Percentiles rank a stretch among this genome's conserved stretches.
phyloP scores from a whole-genome alignment of 2,329 filamentous ascomycete species.

The Talaromyces sp. region DNA sequence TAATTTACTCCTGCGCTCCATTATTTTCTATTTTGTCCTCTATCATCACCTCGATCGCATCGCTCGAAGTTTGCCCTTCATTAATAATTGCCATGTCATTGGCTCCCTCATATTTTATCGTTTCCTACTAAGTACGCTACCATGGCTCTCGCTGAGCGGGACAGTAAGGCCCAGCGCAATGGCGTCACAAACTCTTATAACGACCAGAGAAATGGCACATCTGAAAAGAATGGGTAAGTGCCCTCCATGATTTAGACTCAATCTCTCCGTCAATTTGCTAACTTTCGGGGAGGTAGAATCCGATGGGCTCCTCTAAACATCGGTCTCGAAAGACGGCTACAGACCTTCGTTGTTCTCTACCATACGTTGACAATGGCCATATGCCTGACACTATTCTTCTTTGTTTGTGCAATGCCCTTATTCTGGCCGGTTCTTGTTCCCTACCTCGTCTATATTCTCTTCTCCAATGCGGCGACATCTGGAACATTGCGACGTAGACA shows the following conservation, averaged over 20 bases:
- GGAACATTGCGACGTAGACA: constrained; percentile 73
- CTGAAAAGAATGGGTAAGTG: constrained; percentile 11
- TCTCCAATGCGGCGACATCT: constrained; percentile 72
- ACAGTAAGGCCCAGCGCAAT: background rate
- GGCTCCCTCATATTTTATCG: background rate
- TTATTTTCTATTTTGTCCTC: background rate
- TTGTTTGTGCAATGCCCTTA: constrained; percentile 85
- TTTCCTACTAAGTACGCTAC: background rate
- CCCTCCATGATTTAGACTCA: background rate
- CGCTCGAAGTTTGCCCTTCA: background rate
- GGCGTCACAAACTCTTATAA: background rate
- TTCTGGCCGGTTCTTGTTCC: constrained; percentile 76
- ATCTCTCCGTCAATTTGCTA: background rate
- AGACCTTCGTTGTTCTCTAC: constrained; percentile 73
- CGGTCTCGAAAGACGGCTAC: constrained; percentile 66
- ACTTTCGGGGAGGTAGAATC: constrained; percentile 50
- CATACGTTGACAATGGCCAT: constrained; percentile 70
- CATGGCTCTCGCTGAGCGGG: constrained; percentile 10
- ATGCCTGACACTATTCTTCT: constrained; percentile 77
- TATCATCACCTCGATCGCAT: background rate
- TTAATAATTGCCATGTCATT: background rate
- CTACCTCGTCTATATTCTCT: constrained; percentile 79
- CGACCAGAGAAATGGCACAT: background rate
- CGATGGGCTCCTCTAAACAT: constrained; percentile 79
- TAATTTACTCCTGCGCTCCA: background rate